Conservation (phyloP, 331 rosid species). For the Malus hybrid region DNA sequence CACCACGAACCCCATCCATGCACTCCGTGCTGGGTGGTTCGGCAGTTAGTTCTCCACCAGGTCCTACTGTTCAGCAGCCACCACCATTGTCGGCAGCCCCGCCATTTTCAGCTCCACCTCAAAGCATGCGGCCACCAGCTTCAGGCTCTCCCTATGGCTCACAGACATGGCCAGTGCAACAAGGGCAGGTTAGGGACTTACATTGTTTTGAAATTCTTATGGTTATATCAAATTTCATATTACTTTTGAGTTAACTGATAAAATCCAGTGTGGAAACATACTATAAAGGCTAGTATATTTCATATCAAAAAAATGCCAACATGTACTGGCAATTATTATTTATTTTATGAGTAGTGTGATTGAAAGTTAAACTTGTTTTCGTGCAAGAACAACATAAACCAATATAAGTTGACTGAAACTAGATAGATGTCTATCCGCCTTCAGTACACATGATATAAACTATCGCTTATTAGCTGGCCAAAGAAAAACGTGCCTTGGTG, state of each 20-base stretch:
- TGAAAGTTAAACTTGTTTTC: not conserved
- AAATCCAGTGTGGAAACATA: not conserved
- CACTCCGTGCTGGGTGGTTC: conserved; percentile 20
- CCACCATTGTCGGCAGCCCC: conserved; percentile 21
- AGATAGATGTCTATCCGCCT: not conserved
- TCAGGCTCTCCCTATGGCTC: conserved; percentile 50
- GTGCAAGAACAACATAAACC: not conserved
- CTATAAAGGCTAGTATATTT: not conserved
- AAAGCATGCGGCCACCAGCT: conserved; percentile 36
- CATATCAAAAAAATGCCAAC: not conserved
- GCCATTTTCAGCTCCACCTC: conserved; percentile 37
- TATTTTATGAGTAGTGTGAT: not conserved
- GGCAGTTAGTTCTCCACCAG: conserved; percentile 17
- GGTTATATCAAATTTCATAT: not conserved
- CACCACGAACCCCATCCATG: conserved; percentile 29
- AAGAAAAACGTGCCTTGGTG: not conserved
- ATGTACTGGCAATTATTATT: not conserved
- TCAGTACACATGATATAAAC: not conserved
- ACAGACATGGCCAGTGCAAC: conserved; percentile 68
- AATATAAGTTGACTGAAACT: not conserved
- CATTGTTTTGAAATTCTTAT: not conserved
- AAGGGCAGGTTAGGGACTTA: conserved; percentile 51
- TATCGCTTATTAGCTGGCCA: not conserved
- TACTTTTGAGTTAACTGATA: not conserved
- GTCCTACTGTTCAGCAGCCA: conserved; percentile 46